Evolutionary conservation across 352 stramenopile species (phyloP), one percentile per base, ranked within the genome.

Genomic region (Paralagenidium karlingii): DNA sequence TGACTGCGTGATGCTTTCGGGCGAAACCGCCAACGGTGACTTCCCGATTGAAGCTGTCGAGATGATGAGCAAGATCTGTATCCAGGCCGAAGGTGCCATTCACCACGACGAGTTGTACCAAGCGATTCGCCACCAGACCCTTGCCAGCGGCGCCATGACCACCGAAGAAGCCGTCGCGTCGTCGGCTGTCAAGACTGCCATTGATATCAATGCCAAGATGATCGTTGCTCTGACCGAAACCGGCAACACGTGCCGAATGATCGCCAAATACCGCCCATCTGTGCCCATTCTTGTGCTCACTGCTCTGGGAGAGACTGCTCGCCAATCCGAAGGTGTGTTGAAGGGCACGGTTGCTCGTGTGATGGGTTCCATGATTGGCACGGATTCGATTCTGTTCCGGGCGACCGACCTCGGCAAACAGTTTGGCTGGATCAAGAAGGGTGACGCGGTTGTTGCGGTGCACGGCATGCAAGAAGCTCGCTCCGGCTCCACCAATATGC

Each of bases 1-100:
- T 34, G 96, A 99, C 58, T 84, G 64, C 40, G 93, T 99, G 38
- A 99, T 99, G 96, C 84, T 99, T 32, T 98, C 88, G 33, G 96
- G 94, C 24, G 96, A 99, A 71, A 98, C 94, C 11, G 96, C 96
- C 16, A 97, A 97, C 49, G 96, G 96, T 34, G 81, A 98, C 30
- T 97, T 98, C 69, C 94, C 95, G 10, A 53, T 83, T 4, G 71
- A 95, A 31, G 91, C 96, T 29, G 93, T 99, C 24, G 51, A 75
- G 37, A 98, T 98, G 67, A 97, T 97, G 89, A 71, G 74, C 39
- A 84, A 82, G 49, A 96, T 94, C 36, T 95, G 82, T 45, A 55
- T 83, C 18, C 82, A 97, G 53, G 88, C 87, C 12, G 90, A 97
- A 55, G 59, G 54, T 28, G 69, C 75, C 19, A 81, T 95, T 45